Evolutionary conservation across 495 filamentous ascomycete species (phyloP), one percentile per base, ranked within the genome.

Genomic region (Thermothielavioides terrestris): DNA sequence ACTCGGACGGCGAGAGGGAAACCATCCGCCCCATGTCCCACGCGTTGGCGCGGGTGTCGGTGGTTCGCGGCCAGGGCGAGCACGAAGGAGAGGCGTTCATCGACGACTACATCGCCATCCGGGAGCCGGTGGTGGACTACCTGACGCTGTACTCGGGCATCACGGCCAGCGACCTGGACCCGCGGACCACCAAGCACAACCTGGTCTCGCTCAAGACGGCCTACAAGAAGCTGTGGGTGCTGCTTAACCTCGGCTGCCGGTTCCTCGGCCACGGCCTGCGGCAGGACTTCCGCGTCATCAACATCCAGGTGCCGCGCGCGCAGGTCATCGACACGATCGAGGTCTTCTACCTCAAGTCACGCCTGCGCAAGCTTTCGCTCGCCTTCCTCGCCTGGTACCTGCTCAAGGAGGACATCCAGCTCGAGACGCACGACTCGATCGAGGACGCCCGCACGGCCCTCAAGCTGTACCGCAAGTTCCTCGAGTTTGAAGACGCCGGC

Each of bases 161-260:
- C 62, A 82, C 83, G 10, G 73, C 82, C 1, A 85, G 82, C 0
- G 92, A 99, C 61, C 73, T 99, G 20, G 86, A 95, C 59, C 77
- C 80, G 3, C 72, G 71, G 26, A 78, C 75, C 7, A 86, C 86
- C 14, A 76, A 72, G 31, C 89, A 94, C 67, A 84, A 86, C 46
- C 76, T 96, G 1, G 86, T 97, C 7, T 75, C 84, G 9, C 74
- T 96, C 25, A 99, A 97, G 64, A 78, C 81, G 15, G 91, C 89
- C 7, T 97, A 97, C 72, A 99, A 97, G 63, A 95, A 95, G 60
- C 81, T 99, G 25, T 99, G 92, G 92, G 77, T 97, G 11, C 79
- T 99, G 7, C 78, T 97, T 8, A 97, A 99, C 62, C 76, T 96
- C 1, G 92, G 94, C 25, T 94, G 88, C 67, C 74, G 85, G 38